Percentiles rank a stretch among this genome's conserved stretches.
Conservation (phyloP, 768 basidiomycete species). For the Lactarius vividus region DNA sequence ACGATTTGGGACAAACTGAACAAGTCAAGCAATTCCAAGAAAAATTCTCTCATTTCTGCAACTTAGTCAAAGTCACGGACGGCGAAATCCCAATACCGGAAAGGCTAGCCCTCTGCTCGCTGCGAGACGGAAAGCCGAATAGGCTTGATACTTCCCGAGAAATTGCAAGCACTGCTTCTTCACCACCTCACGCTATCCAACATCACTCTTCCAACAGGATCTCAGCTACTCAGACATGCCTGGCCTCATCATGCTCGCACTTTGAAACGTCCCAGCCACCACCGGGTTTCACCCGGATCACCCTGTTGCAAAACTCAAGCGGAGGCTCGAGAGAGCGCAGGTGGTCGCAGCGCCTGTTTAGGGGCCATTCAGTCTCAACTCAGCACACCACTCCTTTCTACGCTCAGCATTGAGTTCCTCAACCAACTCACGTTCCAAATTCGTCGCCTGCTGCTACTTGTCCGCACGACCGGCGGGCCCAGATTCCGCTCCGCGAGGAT, state of each 20-base stretch:
- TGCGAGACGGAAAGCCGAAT: background rate
- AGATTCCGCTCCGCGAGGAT: background rate
- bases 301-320: background rate
- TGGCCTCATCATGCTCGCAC: background rate
- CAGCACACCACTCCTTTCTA: background rate
- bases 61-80: background rate
- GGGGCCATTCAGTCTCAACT: background rate
- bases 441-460: background rate
- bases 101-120: background rate
- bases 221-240: constrained; percentile 1
- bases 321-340: background rate
- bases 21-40: too few relatives aligned
- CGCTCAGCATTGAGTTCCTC: background rate
- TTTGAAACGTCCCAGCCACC: background rate
- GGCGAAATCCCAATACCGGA: background rate
- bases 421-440: background rate
- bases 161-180: background rate
- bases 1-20: too few relatives aligned
- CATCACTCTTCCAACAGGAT: background rate
- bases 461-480: background rate
- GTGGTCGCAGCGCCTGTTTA: background rate
- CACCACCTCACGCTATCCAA: background rate
- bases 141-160: background rate
- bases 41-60: too few relatives aligned
- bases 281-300: background rate